Evolutionary conservation across 306 rosid species (phyloP), one percentile per base, ranked within the genome.

Genomic region (Astragalus glycyphyllos): DNA sequence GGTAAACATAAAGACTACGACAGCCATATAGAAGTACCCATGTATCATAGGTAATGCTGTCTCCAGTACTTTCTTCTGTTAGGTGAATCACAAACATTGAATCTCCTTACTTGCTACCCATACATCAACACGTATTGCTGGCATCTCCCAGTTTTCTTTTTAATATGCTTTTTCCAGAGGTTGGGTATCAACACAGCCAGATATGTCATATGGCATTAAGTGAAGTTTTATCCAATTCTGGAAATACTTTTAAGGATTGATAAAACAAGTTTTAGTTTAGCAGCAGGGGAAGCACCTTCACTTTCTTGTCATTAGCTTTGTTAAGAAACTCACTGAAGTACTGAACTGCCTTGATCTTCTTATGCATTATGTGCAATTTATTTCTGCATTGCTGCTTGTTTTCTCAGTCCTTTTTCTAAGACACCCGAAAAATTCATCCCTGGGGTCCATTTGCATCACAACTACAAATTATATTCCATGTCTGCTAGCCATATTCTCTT

Each of bases 21-120:
- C 11, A 41, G 51, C 17, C 11, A 9, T 62, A 6, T 62, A 62
- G 51, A 15, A 34, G 12, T 49, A 15, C 34, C 46, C 14, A 46
- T 48, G 46, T 14, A 51, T 51, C 32, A 51, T 16, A 34, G 59
- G 32, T 11, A 67, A 63, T 50, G 60, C 11, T 1, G 37, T 15
- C 40, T 37, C 61, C 38, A 11, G 31, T 68, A 53, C 62, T 17
- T 17, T 53, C 6, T 68, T 38, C 31, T 51, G 34, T 49, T 49
- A 35, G 20, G n/a, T 50, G 5, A 4, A 15, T 67, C 49, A 34
- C 35, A 13, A 50, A 35, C 61, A 51, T 35, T 50, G 37, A 37
- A 37, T 35, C 51, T 17, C n/a, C 41, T 17, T 35, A n/a, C 37
- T 31, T n/a, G 7, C 62, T 57, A 31, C 42, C 49, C 29, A 11